Conservation (phyloP, 257 asterid species). For the Galeopsis tetrahit region DNA sequence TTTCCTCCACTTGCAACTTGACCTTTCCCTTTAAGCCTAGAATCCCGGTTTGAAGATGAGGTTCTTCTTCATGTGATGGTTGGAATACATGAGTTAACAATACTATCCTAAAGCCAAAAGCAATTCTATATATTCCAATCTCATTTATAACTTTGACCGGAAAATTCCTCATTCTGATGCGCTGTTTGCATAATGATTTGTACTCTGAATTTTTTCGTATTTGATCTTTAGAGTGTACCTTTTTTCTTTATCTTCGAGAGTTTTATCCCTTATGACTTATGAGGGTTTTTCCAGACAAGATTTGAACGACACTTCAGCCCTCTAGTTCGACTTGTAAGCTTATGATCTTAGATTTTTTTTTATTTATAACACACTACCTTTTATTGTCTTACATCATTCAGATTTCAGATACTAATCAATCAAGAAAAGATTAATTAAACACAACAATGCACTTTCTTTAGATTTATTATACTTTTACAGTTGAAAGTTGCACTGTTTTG, state of each 20-base stretch:
- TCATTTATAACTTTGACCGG: conserved; percentile 6
- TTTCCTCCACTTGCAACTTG: conserved; percentile 13
- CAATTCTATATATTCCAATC: conserved; percentile 30
- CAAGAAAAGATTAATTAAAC: not conserved
- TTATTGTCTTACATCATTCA: no score
- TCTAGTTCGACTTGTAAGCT: no score
- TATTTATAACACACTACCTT: no score
- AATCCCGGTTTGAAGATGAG: conserved; percentile 46
- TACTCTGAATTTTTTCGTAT: no score
- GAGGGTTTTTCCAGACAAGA: no score
- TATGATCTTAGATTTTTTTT: no score
- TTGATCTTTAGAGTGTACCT: no score
- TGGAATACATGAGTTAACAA: conserved; percentile 37
- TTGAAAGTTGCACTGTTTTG: conserved; percentile 32
- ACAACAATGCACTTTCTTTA: conserved; percentile 24
- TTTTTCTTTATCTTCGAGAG: no score
- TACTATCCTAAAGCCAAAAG: conserved; percentile 30
- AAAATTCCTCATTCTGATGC: not conserved
- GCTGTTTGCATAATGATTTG: no score
- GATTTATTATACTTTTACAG: conserved; percentile 18
- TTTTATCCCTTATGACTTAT: no score
- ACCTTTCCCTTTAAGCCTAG: conserved; percentile 40
- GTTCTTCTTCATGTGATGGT: conserved; percentile 37
- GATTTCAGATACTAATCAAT: not conserved
- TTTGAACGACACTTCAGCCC: no score